phyloP scores from a whole-genome alignment of 345 rosid genomes.

The Melaleuca quinquenervia region DNA sequence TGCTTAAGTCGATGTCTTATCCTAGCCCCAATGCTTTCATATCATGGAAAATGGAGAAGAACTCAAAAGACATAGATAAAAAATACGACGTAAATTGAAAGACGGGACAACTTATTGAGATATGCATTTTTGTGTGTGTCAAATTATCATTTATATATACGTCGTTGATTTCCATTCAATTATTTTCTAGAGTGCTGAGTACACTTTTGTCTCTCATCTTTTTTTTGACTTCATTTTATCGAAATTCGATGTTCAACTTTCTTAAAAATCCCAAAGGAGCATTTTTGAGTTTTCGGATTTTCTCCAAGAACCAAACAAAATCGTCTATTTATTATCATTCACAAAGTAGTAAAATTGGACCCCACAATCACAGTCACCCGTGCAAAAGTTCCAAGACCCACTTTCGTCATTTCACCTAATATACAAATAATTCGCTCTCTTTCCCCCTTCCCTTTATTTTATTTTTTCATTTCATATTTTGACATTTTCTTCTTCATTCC shows the following conservation, averaged over 20 bases:
- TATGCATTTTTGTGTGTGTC: not conserved
- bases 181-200: too few species aligned
- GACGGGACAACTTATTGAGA: not conserved
- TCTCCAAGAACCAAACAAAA: too few species aligned
- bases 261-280: not conserved
- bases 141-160: not conserved
- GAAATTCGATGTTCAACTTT: not conserved
- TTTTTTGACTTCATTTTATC: too few species aligned
- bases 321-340: not conserved
- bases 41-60: too few species aligned
- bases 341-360: not conserved
- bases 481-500: not conserved
- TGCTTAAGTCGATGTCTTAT: not conserved
- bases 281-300: too few species aligned
- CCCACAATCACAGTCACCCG: not conserved
- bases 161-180: rapidly evolving
- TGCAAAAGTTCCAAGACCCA: not conserved
- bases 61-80: not conserved
- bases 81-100: not conserved
- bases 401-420: slow-evolving; percentile 9
- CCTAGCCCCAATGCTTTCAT: rapidly evolving
- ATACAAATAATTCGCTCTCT: not conserved
- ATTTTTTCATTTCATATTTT: not conserved
- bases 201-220: too few species aligned
- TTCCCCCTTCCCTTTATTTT: not conserved